Evolutionary conservation across 192 early-diverging fungal species (phyloP), one percentile per base, ranked within the genome.

Genomic region (Martensiomyces pterosporus): DNA sequence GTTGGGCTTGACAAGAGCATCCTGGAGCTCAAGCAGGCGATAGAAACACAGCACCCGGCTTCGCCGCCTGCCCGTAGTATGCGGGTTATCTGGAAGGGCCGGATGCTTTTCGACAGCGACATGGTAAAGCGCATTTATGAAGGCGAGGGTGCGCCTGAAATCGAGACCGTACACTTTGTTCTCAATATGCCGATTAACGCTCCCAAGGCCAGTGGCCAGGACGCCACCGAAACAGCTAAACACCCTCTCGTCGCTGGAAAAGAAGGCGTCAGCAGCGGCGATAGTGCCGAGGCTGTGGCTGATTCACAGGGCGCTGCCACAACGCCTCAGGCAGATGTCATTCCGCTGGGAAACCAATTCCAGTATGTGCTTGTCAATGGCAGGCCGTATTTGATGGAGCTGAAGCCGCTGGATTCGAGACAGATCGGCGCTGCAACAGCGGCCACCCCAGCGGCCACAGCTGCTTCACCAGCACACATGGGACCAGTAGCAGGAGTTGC

Each of bases 321-420:
- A 19, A 34, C 13, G 47, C 52, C 3, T 55, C 13, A n/a, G n/a
- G n/a, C n/a, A n/a, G n/a, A n/a, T 6, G 41, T 54, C 26, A 26
- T 49, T 19, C 70, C 62, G 21, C 58, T 74, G 17, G 53, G 70
- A 21, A 57, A 36, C 34, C 41, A 33, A 27, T 74, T 74, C 23
- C 70, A 74, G 48, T 74, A 74, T 26, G 59, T 74, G 47, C 47
- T 74, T n/a, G 54, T 67, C 3, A 57, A 67, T 24, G 64, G 64
- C 14, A 25, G 48, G 46, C 70, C 64, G 12, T 61, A 66, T 39
- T 26, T 66, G 41, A 61, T 48, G 47, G 57, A 65, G 40, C 27
- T 52, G 0, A 46, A 17, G 27, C 26, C 33, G 14, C 50, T 23
- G 9, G 19, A 23, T 7, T 3, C 18, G 9, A 23, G 15, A 22